Evolutionary conservation across 768 basidiomycete species (phyloP).

Genomic region (Collybia sordida): DNA sequence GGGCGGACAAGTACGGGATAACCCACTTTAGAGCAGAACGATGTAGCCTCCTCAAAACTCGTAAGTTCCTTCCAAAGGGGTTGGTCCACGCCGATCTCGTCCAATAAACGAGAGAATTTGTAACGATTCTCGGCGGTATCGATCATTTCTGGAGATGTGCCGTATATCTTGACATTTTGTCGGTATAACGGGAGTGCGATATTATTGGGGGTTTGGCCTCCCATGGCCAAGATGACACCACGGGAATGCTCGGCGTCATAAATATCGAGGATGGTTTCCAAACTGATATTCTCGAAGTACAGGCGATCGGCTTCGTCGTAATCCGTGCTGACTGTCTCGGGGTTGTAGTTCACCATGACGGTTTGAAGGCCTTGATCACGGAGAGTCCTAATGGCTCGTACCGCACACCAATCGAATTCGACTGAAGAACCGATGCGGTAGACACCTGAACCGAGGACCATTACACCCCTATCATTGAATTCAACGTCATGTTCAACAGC

Average conservation of each 20-base stretch:
- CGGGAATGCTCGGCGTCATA: conserved; percentile 88
- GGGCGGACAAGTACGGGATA: conserved; percentile 97
- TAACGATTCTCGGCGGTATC: conserved; percentile 98
- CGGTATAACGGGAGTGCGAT: conserved; percentile 94
- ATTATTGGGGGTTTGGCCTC: conserved; percentile 98
- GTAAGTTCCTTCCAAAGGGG: conserved; percentile 97
- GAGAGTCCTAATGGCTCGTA: conserved; percentile 93
- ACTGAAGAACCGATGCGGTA: conserved; percentile 99
- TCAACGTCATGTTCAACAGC: conserved; percentile 90
- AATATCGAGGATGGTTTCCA: conserved; percentile 96
- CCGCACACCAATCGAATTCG: conserved; percentile 99
- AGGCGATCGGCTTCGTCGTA: conserved; percentile 98
- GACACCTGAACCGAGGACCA: conserved; percentile 97
- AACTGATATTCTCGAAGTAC: conserved; percentile 98
- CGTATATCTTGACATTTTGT: conserved; percentile 97
- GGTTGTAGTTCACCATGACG: conserved; percentile 99
- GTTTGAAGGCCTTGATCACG: conserved; percentile 94
- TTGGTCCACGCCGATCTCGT: conserved; percentile 98
- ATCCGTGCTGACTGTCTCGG: conserved; percentile 98
- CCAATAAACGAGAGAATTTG: conserved; percentile 98
- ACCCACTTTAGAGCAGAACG: conserved; percentile 91
- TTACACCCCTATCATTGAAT: conserved; percentile 91
- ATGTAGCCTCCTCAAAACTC: conserved; percentile 80
- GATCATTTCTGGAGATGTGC: conserved; percentile 99
- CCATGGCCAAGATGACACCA: conserved; percentile 96